Evolutionary conservation across 257 asterid genomes (phyloP), one percentile per base, ranked within the genome.

Genomic region (Lithospermum erythrorhizon): DNA sequence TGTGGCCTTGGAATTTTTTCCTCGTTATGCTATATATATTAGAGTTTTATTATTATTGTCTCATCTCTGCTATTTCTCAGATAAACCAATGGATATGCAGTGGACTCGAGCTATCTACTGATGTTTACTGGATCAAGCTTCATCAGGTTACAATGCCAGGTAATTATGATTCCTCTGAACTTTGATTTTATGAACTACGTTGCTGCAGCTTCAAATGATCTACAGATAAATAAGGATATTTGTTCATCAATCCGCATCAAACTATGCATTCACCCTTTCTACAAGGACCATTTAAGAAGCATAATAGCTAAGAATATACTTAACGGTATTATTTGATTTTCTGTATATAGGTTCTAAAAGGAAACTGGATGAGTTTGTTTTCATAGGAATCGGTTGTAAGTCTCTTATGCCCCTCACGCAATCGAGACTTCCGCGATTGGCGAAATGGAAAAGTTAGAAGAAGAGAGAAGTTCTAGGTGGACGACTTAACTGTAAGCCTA

Each of bases 81-180:
- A 69, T 90, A 87, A 87, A 74, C 95, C 96, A 8, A 85, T 90
- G 96, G 96, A n/a, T n/a, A 90, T 65, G 96, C 73, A 1, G 98
- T 85, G 72, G 98, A 90, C 9, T 87, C 63, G 93, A 85, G 75
- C 70, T 68, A 11, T 87, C 74, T 61, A 85, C 98, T 5, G 96
- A 85, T 68, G 94, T 90, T 69, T 90, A 77, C 65, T 85, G 95
- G 95, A 75, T 90, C 75, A 90, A 84, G 80, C 87, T 82, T 81
- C 75, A 61, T 59, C 84, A 70, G 69, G 37, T 85, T 55, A 72
- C 66, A 90, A 87, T 79, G 90, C 98, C 74, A 88, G 94, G 94
- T 87, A 70, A 77, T 72, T 58, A 6, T 68, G 32, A 20, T 49
- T 9, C 13, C 32, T 58, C 23, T 35, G 45, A 35, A 35, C 45